Base-by-base conservation (phyloP, 2,329 filamentous ascomycete species). In the Stachybotrys chlorohalonatus region DNA sequence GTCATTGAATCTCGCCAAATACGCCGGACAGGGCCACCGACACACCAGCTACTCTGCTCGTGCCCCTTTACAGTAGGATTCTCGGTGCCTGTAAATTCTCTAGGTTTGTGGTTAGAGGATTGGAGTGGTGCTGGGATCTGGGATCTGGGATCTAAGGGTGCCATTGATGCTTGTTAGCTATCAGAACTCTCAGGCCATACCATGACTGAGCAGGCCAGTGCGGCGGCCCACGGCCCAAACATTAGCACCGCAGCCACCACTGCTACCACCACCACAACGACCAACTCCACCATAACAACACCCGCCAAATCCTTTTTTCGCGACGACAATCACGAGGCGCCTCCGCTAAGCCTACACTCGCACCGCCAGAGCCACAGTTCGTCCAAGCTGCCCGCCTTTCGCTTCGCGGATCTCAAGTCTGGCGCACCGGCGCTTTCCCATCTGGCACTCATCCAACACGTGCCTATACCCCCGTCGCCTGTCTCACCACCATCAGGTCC, bases 371-470 rank as follows among this genome's bases (percentile, higher is more conserved):
- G 65, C 63, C 75, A 81, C 66, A 81, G 74, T 62, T 75, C 78
- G 46, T 82, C 79, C 57, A 82, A 81, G 61, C 68, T 81, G 59
- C 79, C 80, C 31, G 73, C 78, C 24, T 80, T 77, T 65, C 79
- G 79, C 56, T 79, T 79, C 63, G 75, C 72, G 59, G 78, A 81
- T 67, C 68, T 76, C 54, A 69, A 68, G 54, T 71, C 55, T 57
- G 61, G 52, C 50, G 57, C 60, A 58, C 55, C 56, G 58, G 61
- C 59, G 57, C 58, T 60, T 53, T 60, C 61, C 59, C 64, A 57
- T 60, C 56, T 50, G 52, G 17, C 16, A 9, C 31, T 51, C 24
- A 16, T 15, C 49, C 17, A 51, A 5, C 30, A n/a, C 9, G 24
- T 24, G 24, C 24, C 24, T 24, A 31, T 6, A 16, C 49, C 49